phyloP scores from a whole-genome alignment of 306 rosid species.

The Vicia faba region DNA sequence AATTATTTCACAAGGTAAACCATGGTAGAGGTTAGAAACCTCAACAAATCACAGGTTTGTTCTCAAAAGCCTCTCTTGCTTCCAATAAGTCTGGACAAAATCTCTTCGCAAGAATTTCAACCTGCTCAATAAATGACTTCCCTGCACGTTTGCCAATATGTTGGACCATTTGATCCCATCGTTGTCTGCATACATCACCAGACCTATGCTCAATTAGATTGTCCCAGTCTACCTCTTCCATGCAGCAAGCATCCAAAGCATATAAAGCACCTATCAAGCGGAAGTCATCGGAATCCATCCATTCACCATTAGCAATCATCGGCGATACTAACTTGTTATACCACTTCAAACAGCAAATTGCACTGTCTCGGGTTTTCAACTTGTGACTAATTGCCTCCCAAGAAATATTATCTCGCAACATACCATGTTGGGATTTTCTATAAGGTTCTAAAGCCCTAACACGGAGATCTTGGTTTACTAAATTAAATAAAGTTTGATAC shows the following conservation, averaged over 20 bases:
- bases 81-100: constrained; percentile 56
- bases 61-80: constrained; percentile 61
- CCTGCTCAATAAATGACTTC: constrained; percentile 74
- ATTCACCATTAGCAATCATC: constrained; percentile 52
- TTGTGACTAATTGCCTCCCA: constrained; percentile 71
- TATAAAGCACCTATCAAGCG: constrained; percentile 60
- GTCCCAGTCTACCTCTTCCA: constrained; percentile 90
- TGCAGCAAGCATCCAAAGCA: constrained; percentile 63
- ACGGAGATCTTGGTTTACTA: constrained; percentile 73
- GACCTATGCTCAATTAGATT: constrained; percentile 63
- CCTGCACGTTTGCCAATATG: constrained; percentile 57
- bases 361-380: constrained; percentile 52
- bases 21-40: background rate
- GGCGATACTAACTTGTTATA: constrained; percentile 64
- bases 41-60: constrained; percentile 50
- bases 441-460: constrained; percentile 50
- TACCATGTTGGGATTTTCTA: constrained; percentile 59
- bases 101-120: constrained; percentile 65
- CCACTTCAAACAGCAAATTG: constrained; percentile 64
- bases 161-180: constrained; percentile 79
- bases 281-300: constrained; percentile 80
- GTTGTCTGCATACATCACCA: constrained; percentile 69
- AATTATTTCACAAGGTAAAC: background rate
- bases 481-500: constrained; percentile 68
- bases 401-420: constrained; percentile 76